phyloP scores from a whole-genome alignment of 176 grass and related monocot genomes.

The Cenchrus fungigraminus region DNA sequence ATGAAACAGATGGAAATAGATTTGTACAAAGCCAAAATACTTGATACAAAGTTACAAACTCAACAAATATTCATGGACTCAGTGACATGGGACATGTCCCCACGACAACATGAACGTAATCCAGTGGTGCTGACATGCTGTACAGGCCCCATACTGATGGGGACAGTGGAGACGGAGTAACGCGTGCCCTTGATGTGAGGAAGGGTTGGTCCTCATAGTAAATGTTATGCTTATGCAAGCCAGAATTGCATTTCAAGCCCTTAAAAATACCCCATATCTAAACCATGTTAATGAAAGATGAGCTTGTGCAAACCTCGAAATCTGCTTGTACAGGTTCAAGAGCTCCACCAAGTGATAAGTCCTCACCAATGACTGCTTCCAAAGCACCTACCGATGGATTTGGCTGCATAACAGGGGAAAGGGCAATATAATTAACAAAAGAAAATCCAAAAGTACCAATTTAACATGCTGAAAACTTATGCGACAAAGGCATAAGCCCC shows the following conservation, averaged over 20 bases:
- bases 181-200: background rate
- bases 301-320: constrained; percentile 60
- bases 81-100: too few relatives aligned
- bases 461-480: background rate
- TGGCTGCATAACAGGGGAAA: constrained; percentile 50
- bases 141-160: background rate
- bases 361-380: constrained; percentile 76
- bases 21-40: background rate
- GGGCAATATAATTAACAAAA: background rate
- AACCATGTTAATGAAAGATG: constrained; percentile 14
- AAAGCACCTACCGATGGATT: constrained; percentile 55
- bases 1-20: background rate
- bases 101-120: too few relatives aligned
- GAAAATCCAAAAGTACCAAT: background rate
- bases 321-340: constrained; percentile 75
- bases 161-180: background rate
- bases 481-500: background rate
- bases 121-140: background rate
- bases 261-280: background rate
- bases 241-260: constrained; percentile 8
- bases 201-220: background rate
- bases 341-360: constrained; percentile 63
- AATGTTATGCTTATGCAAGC: background rate
- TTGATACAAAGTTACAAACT: background rate
- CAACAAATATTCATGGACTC: too few relatives aligned